A percentile compares a stretch with the other conserved stretches of the same genome.
phyloP scores from a whole-genome alignment of 169 alveolate species.

The Plasmodium inui region DNA sequence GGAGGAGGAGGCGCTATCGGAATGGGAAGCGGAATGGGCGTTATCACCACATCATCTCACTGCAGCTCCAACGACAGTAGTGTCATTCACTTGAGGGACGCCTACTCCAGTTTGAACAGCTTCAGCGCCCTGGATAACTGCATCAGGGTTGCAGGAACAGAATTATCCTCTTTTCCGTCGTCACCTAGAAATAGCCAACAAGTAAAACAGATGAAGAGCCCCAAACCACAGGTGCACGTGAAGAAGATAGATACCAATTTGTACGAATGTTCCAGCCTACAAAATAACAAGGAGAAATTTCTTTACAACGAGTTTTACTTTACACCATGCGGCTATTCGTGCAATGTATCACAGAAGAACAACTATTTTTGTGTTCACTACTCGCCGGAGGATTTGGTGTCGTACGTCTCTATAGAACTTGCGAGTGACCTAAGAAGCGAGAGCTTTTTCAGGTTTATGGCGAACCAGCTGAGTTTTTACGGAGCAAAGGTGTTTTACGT shows the following conservation, averaged over 20 bases:
- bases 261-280: constrained; percentile 22
- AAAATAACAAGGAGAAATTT: constrained; percentile 18
- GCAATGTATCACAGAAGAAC: constrained; percentile 33
- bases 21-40: background rate
- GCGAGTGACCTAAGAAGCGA: background rate
- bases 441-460: constrained; percentile 19
- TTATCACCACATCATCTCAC: background rate
- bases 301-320: constrained; percentile 54
- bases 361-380: constrained; percentile 72
- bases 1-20: background rate
- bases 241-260: constrained; percentile 28
- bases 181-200: background rate
- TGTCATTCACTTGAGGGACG: background rate
- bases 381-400: constrained; percentile 61
- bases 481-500: constrained; percentile 17
- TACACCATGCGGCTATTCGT: constrained; percentile 66
- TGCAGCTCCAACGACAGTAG: background rate
- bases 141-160: background rate
- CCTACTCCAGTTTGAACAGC: background rate
- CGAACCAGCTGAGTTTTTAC: constrained; percentile 58
- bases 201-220: background rate
- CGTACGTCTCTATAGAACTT: constrained; percentile 69
- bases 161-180: background rate
- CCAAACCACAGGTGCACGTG: background rate
- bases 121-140: background rate